Evolutionary conservation across 208 protist genomes (phyloP), one percentile per base, ranked within the genome.

Genomic region (Herpetomonas samuelpessoai): DNA sequence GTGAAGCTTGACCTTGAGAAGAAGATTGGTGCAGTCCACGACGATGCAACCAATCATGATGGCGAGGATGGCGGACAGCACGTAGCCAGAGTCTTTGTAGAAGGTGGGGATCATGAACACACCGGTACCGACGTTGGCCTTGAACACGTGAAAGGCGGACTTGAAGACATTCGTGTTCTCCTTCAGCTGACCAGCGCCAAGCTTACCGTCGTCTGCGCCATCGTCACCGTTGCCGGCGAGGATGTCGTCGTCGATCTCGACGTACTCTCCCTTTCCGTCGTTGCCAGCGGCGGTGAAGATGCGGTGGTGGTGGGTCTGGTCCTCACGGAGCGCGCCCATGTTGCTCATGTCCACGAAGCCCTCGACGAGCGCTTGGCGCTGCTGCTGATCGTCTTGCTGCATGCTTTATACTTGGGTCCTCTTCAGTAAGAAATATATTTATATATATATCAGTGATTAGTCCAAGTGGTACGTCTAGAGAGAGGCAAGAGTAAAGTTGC

Each of bases 121-220:
- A 55, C 81, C 87, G 0, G 84, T 80, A 24, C 87, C 87, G 30
- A 94, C 87, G 71, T 94, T 94, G 19, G 81, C 87, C 73, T 94
- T 94, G 74, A 94, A 94, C 46, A 94, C 76, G 57, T 94, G 87
- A 51, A 92, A 89, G 26, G 80, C 80, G 27, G 80, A 79, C 60
- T 85, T 85, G 65, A 58, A 78, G 45, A 85, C 77, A 66, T 81
- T 85, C 3, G 78, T 79, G 74, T 85, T 85, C 59, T 81, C 73
- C 46, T 71, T 69, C 19, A 85, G 48, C 60, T 85, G 68, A 24
- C 68, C 74, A 2, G 53, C 65, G 18, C 0, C 45, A 21, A 39
- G 44, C 29, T 54, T 25, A 9, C 16, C 39, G 28, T 18, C 12
- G 6, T 14, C 21, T 9, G 6, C 12, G 35, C 25, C 19, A 21